A percentile compares a stretch with the other conserved stretches of the same genome.
Conservation (phyloP, 805 yeast genomes). For the Lachancea waltii region DNA sequence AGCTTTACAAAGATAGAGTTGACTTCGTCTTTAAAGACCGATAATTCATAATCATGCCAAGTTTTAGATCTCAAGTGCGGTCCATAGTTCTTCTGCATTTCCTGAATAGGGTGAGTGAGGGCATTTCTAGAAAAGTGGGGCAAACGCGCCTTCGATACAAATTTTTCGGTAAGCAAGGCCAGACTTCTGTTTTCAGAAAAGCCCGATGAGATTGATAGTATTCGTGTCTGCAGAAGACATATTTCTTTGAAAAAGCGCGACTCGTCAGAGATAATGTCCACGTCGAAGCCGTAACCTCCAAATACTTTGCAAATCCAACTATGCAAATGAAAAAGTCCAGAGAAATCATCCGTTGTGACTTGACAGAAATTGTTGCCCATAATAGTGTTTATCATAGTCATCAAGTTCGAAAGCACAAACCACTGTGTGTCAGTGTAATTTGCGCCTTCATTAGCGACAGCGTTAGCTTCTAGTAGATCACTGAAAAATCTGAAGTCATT, state of each 20-base stretch:
- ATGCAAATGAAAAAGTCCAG: conserved; percentile 14
- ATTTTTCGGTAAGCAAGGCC: background rate
- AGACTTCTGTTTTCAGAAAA: conserved; percentile 15
- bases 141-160: background rate
- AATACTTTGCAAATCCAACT: conserved; percentile 2
- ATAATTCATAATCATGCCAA: background rate
- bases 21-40: background rate
- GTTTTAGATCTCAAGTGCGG: background rate
- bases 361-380: conserved; percentile 15
- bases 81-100: background rate
- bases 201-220: conserved; percentile 19
- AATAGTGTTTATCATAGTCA: conserved; percentile 15
- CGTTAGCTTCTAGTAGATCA: conserved; percentile 15
- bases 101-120: background rate
- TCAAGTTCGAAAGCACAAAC: conserved; percentile 9
- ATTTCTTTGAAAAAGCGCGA: conserved; percentile 3
- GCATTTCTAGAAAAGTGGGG: background rate
- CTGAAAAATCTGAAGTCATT: conserved; percentile 13
- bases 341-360: conserved; percentile 17
- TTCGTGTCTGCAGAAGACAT: conserved; percentile 2
- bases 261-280: background rate
- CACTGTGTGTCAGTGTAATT: conserved; percentile 5
- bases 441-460: background rate
- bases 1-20: background rate
- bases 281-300: background rate